Conservation (phyloP, 164 flowering plant genomes). For the Nymphaea colorata region DNA sequence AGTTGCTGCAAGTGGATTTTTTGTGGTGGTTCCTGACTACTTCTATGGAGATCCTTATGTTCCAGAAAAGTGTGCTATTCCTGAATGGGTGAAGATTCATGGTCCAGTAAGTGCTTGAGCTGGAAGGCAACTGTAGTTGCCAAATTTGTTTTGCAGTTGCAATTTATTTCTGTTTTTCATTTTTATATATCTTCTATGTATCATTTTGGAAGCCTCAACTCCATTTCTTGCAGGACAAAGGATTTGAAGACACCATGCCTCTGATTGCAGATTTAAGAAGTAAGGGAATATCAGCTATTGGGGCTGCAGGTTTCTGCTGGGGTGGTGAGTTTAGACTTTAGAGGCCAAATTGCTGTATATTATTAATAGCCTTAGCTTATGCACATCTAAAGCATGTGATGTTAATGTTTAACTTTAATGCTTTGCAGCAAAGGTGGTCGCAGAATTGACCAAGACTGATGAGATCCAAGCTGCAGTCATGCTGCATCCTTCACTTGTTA, state of each 20-base stretch:
- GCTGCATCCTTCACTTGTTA: slow-evolving; percentile 57
- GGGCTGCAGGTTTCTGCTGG: slow-evolving; percentile 69
- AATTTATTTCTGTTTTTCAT: no score
- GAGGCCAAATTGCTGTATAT: not conserved
- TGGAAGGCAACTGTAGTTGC: not conserved
- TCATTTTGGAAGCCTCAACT: not conserved
- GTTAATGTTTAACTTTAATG: not conserved
- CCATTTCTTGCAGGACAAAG: slow-evolving; percentile 33
- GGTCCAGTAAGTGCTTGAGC: slow-evolving; percentile 25
- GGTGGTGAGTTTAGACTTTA: slow-evolving; percentile 40
- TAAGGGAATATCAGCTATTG: slow-evolving; percentile 38
- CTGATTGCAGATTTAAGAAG: slow-evolving; percentile 44
- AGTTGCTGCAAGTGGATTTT: slow-evolving; percentile 52
- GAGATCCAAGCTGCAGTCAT: slow-evolving; percentile 56
- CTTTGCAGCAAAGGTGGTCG: slow-evolving; percentile 54
- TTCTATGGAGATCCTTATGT: slow-evolving; percentile 43
- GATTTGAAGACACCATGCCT: slow-evolving; percentile 45
- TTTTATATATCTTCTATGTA: no score
- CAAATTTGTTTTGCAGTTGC: not conserved
- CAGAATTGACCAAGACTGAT: slow-evolving; percentile 32
- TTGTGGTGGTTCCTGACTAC: slow-evolving; percentile 59
- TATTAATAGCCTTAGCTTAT: not conserved
- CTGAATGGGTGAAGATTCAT: slow-evolving; percentile 44
- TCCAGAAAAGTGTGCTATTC: slow-evolving; percentile 22
- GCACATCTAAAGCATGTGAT: not conserved